Evolutionary conservation across 1,139 yeast genomes (phyloP), one percentile per base, ranked within the genome.

Genomic region (Lodderomyces metapsilosis): DNA sequence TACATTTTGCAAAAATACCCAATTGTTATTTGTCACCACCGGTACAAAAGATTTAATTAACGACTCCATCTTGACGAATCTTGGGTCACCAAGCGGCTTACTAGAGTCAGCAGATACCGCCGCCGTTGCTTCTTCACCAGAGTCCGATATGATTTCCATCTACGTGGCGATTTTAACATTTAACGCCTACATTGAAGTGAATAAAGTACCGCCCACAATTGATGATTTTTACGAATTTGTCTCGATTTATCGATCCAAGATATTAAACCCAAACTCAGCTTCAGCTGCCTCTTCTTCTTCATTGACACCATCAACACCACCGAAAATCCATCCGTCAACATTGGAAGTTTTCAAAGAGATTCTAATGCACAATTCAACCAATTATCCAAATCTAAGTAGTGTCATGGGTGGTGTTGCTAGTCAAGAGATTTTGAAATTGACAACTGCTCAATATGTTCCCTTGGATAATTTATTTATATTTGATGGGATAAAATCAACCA

Each of bases 341-440:
- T 16, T 18, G 24, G 38, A 44, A 8, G 51, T 59, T 1, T 57
- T 65, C 41, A 50, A 55, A 36, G 73, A 69, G 47, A 47, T 66
- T 5, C 47, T 68, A 27, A 40, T 47, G 39, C 75, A 69, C 46
- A 57, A 54, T 39, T 51, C 64, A 5, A 54, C 54, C 15, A 54
- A 56, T 35, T 69, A 69, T 48, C 72, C 67, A 43, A 69, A 68
- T 42, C 47, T 58, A 7, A 50, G 57, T 34, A 61, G 68, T 48
- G 60, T 84, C n/a, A 64, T 86, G 52, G 96, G 95, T 4, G 96
- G 95, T 0, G 64, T 87, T 9, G 87, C 80, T 0, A 80, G 88
- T 13, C 95, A 88, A 56, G 96, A 88, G 54, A 77, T 76, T 8
- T 68, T 83, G 43, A 85, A 64, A 62, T 53, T 84, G 2, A 58